Evolutionary conservation across 495 filamentous ascomycete species (phyloP).

Genomic region (Friedmanniomyces simplex): DNA sequence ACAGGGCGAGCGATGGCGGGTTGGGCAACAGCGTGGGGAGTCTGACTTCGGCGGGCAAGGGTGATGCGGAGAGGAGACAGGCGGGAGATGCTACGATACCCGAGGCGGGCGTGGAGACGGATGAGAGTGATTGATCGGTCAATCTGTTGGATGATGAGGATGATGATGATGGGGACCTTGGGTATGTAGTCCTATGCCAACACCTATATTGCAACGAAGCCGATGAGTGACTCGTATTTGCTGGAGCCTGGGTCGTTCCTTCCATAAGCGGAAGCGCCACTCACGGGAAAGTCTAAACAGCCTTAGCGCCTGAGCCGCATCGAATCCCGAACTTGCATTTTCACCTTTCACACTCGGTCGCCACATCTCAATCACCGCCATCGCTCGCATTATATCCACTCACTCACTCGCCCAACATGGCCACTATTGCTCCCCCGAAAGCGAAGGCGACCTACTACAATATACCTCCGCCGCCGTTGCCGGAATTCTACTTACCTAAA

Average conservation of each 20-base stretch:
- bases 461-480: constrained; percentile 19
- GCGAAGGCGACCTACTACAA: background rate
- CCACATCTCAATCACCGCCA: background rate
- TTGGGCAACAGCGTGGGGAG: background rate
- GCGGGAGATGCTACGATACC: background rate
- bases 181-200: no score
- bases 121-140: background rate
- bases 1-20: background rate
- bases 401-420: background rate
- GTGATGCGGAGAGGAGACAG: background rate
- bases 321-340: background rate
- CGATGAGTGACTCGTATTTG: no score
- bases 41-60: background rate
- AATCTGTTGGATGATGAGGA: no score
- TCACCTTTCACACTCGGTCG: background rate
- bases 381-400: background rate
- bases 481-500: constrained; percentile 14
- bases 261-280: background rate
- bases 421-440: background rate
- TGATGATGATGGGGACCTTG: no score
- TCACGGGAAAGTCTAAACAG: background rate
- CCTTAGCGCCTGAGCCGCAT: background rate
- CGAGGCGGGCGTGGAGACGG: constrained; percentile 1
- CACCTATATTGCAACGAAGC: no score
- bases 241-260: background rate